Base-by-base conservation (phyloP, 73 alveolate genomes). In the Paramecium tetraurelia region DNA sequence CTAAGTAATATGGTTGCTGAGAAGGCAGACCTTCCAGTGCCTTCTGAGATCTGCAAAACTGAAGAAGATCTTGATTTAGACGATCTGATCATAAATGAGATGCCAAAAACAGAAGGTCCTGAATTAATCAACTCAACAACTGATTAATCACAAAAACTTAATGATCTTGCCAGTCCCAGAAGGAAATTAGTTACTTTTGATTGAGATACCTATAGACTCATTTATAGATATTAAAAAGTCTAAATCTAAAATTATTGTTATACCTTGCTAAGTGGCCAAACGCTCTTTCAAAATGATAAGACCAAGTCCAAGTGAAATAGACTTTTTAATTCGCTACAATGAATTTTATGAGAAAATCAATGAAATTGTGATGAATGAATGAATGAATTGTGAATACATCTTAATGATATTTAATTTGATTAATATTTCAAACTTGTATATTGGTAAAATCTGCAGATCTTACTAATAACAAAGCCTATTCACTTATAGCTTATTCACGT, bases 381-480 rank as follows among this genome's bases (percentile, higher is more conserved):
- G n/a, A n/a, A n/a, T n/a, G 31, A 27, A 1, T 27, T 63, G 53
- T 63, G 84, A 63, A 63, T 33, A 63, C 2, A 20, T 16, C 59
- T 53, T 53, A 18, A 53, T 53, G 21, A 18, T 18, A n/a, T 53
- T 63, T 16, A 48, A 48, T 48, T 48, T 48, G 59, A 53, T 53
- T 53, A 53, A 18, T 53, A 7, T 75, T 22, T 80, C 90, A 80
- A n/a, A 80, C 90, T 80, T 80, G 27, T 11, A 80, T 44, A 6
- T 48, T 48, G 77, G 68, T 80, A 46, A 80, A 80, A 48, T 80
- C 90, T 16, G 22, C 90, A 22, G 90, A 44, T 80, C 20, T 24
- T 11, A 80, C 90, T 12, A 80, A 46, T 20, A 5, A 33, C 9
- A 41, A 46, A 24, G 90, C 90, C 21, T 80, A 80, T 80, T 80